Evolutionary conservation across 2,329 filamentous ascomycete species (phyloP).

Genomic region (Onygenales sp.): DNA sequence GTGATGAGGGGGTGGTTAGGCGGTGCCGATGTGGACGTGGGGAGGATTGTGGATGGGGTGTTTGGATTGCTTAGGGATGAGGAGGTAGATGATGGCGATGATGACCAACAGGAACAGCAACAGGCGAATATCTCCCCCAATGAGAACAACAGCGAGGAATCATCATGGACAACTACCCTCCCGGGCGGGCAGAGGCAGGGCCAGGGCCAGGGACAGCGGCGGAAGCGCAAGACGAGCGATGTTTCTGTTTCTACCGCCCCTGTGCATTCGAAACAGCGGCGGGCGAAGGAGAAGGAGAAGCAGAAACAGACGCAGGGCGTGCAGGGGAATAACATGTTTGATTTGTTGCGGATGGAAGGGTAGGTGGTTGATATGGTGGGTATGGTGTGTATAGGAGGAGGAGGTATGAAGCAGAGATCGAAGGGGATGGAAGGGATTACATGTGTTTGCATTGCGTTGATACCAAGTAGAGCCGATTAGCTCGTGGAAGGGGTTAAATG

Average conservation of each 20-base stretch:
- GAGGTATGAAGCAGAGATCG: too few relatives aligned
- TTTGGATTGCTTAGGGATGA: not conserved
- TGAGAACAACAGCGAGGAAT: not conserved
- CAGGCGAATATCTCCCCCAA: not conserved
- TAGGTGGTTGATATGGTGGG: not conserved
- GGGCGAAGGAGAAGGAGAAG: conserved; percentile 5
- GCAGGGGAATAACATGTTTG: conserved; percentile 4
- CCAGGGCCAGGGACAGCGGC: too few relatives aligned
- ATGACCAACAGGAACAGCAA: conserved; percentile 1
- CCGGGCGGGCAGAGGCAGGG: not conserved
- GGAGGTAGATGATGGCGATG: not conserved
- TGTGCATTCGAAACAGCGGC: conserved; percentile 6
- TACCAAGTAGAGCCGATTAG: too few relatives aligned
- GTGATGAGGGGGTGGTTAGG: not conserved
- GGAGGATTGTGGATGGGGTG: not conserved
- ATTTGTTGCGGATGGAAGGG: conserved; percentile 2
- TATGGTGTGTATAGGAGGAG: too few relatives aligned
- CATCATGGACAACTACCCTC: not conserved
- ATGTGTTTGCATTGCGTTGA: too few relatives aligned
- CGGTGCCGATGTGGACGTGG: not conserved
- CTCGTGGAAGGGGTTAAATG: too few relatives aligned
- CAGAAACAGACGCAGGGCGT: not conserved
- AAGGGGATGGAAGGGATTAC: too few relatives aligned
- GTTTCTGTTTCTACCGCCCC: not conserved
- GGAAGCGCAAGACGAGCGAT: not conserved